Conservation (phyloP, 148 eudicot genomes). For the Amaranthus cruentus region DNA sequence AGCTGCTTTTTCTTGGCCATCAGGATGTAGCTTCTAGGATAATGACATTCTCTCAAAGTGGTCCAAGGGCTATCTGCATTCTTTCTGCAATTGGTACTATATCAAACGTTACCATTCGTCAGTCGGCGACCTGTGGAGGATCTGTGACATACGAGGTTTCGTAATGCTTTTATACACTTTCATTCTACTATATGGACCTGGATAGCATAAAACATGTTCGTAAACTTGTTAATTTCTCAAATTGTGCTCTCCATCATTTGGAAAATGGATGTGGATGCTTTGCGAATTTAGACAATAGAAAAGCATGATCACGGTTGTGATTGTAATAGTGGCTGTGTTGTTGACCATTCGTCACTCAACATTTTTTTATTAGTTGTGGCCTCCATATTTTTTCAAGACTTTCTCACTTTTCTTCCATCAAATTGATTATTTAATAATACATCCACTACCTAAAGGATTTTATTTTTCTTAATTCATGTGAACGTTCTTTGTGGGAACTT, state of each 20-base stretch:
- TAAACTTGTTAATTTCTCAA: neutral
- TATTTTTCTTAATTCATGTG: too few relatives aligned
- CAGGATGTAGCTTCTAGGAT: constrained; percentile 82
- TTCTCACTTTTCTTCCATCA: too few relatives aligned
- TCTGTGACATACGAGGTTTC: constrained; percentile 87
- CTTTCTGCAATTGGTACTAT: constrained; percentile 82
- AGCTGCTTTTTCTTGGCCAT: constrained; percentile 12
- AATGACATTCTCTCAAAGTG: constrained; percentile 83
- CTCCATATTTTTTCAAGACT: too few relatives aligned
- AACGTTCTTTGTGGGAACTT: too few relatives aligned
- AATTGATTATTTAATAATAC: too few relatives aligned
- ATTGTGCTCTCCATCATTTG: neutral
- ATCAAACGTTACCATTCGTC: constrained; percentile 82
- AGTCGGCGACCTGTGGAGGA: constrained; percentile 79
- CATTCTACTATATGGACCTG: neutral
- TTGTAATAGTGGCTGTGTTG: too few relatives aligned
- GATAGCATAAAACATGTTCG: neutral
- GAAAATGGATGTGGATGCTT: constrained; percentile 3
- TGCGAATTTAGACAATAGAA: neutral
- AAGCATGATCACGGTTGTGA: too few relatives aligned
- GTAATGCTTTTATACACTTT: constrained; percentile 10
- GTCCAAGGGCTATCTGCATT: constrained; percentile 79
- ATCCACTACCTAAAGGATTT: too few relatives aligned
- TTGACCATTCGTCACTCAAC: too few relatives aligned
- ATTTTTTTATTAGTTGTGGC: too few relatives aligned